These are phyloP conservation scores for Calocera cornea DNA, from an alignment of 768 basidiomycete species.

Conservation along the genomic window DNA sequence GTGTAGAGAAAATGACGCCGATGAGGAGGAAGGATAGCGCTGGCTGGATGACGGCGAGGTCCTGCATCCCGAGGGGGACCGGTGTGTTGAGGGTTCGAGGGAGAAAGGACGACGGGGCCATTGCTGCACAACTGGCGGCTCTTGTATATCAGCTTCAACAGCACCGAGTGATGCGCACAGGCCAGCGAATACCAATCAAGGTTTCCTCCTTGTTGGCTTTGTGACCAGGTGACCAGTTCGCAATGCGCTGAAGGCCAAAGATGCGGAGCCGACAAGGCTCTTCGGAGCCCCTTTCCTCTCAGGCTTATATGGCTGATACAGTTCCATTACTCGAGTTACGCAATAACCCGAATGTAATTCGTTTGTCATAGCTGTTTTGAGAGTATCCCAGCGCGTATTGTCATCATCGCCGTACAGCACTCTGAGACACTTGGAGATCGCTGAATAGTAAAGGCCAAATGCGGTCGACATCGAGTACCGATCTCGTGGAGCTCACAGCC, in stretches of 20 bases:
- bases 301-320: neutral
- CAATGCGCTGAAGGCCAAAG: neutral
- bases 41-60: conserved; percentile 19
- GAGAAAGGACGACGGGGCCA: neutral
- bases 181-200: neutral
- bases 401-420: neutral
- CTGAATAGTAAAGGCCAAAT: neutral
- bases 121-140: neutral
- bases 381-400: too few relatives aligned
- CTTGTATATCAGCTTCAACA: neutral
- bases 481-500: neutral
- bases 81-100: neutral
- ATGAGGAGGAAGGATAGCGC: conserved; percentile 21
- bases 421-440: neutral
- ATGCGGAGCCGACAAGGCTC: neutral
- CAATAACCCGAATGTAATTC: neutral
- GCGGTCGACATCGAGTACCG: neutral
- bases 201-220: neutral
- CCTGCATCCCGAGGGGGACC: conserved; percentile 22
- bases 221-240: neutral
- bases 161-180: neutral
- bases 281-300: neutral
- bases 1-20: conserved; percentile 21
- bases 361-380: neutral
- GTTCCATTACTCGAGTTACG: neutral